Conservation (phyloP, 208 protist species). For the Blastocrithidia nonstop region DNA sequence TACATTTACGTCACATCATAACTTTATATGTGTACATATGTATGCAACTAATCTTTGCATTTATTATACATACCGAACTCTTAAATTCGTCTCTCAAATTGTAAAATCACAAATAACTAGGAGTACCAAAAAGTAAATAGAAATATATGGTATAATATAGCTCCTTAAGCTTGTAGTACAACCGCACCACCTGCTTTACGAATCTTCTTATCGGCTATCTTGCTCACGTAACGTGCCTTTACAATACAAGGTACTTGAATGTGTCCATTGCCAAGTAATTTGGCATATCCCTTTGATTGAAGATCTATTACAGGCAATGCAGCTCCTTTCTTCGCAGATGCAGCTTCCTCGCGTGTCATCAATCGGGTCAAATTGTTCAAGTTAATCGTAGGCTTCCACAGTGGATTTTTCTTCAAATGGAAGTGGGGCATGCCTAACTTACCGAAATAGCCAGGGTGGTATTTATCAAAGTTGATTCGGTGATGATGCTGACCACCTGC, state of each 20-base stretch:
- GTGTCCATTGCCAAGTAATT: constrained; percentile 98
- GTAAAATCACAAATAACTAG: too few relatives aligned
- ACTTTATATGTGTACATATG: too few relatives aligned
- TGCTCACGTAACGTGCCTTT: constrained; percentile 98
- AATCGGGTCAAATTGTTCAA: constrained; percentile 97
- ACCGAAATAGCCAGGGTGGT: constrained; percentile 99
- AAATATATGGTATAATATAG: too few relatives aligned
- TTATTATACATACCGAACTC: too few relatives aligned
- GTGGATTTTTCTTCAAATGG: constrained; percentile 84
- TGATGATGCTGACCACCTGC: constrained; percentile 99
- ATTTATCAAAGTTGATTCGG: constrained; percentile 99
- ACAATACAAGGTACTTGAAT: constrained; percentile 98
- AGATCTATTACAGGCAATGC: constrained; percentile 98
- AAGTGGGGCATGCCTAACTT: constrained; percentile 99
- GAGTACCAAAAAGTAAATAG: too few relatives aligned
- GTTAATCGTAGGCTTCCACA: constrained; percentile 96
- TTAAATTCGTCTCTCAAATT: too few relatives aligned
- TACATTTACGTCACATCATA: too few relatives aligned
- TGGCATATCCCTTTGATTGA: constrained; percentile 93
- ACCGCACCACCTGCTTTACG: constrained; percentile 97
- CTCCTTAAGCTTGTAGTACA: constrained; percentile 94
- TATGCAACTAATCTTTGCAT: too few relatives aligned
- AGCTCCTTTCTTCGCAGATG: constrained; percentile 57
- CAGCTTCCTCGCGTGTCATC: constrained; percentile 85
- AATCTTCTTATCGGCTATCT: constrained; percentile 99